phyloP scores from a whole-genome alignment of 202 grass and related monocot genomes.

The Alloteropsis angusta region DNA sequence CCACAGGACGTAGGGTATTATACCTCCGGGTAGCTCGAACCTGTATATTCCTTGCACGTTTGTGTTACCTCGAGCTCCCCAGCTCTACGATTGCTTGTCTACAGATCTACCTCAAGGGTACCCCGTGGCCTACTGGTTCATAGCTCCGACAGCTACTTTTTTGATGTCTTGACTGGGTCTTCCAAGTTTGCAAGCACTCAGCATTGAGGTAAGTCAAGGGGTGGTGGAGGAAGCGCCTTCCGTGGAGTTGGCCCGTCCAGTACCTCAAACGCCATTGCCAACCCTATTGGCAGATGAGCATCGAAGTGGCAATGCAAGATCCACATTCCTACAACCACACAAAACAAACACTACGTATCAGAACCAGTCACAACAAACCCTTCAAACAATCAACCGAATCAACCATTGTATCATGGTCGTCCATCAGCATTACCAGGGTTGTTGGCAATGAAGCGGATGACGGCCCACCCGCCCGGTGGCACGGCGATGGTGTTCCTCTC shows the following conservation, averaged over 20 bases:
- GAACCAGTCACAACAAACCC: not conserved
- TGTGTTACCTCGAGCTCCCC: no score
- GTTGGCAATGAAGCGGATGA: conserved; percentile 60
- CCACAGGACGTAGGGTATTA: no score
- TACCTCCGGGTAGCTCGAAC: no score
- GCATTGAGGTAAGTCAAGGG: conserved; percentile 33
- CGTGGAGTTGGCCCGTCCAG: conserved; percentile 36
- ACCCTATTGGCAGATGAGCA: conserved; percentile 33
- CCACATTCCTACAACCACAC: conserved; percentile 40
- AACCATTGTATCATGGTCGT: not conserved
- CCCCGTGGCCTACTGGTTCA: no score
- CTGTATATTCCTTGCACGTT: no score
- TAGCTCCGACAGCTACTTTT: no score
- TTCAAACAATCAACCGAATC: not conserved
- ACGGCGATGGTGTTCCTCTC: conserved; percentile 52
- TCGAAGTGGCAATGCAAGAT: conserved; percentile 66
- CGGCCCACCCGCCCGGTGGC: conserved; percentile 36
- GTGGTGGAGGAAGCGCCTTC: conserved; percentile 25
- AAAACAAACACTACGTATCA: not conserved
- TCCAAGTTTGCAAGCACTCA: not conserved
- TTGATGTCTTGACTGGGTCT: no score
- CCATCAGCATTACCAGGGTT: conserved; percentile 45
- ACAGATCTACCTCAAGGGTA: no score
- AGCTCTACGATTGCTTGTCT: no score
- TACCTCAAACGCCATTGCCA: conserved; percentile 55